phyloP scores from a whole-genome alignment of 441 rosid species.

The Biscutella laevigata region DNA sequence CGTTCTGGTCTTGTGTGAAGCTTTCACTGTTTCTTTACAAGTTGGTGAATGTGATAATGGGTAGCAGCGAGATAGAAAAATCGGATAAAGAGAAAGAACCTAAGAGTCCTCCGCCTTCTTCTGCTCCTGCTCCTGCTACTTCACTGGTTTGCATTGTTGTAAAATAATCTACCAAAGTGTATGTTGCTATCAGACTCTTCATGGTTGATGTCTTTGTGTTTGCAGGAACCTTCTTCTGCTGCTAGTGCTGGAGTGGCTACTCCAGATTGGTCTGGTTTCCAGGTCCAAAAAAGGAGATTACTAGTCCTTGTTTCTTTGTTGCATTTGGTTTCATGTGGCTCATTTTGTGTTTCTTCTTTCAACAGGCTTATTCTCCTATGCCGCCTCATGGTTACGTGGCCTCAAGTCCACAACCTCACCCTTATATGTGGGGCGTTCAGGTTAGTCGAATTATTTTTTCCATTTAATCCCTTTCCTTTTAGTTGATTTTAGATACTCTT shows the following conservation, averaged over 20 bases:
- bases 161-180: background rate
- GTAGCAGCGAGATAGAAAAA: conserved; percentile 64
- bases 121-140: conserved; percentile 37
- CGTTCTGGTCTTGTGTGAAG: conserved; percentile 36
- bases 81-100: conserved; percentile 61
- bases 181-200: background rate
- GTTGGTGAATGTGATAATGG: conserved; percentile 43
- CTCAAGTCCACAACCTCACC: conserved; percentile 90
- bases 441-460: conserved; percentile 24
- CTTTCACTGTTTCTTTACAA: conserved; percentile 27
- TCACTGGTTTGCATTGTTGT: conserved; percentile 41
- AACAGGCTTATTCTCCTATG: conserved; percentile 82
- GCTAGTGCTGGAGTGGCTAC: conserved; percentile 47
- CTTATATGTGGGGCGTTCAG: conserved; percentile 99
- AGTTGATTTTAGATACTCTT: background rate
- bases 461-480: background rate
- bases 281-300: conserved; percentile 39
- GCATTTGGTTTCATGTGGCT: conserved; percentile 10
- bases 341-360: conserved; percentile 20
- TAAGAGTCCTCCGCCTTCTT: conserved; percentile 37
- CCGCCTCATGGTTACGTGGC: conserved; percentile 92
- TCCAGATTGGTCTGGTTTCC: conserved; percentile 89
- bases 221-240: conserved; percentile 62
- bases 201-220: background rate
- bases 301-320: conserved; percentile 11